Base-by-base conservation (phyloP, 2,329 filamentous ascomycete genomes). In the Fusarium pseudoanthophilum region DNA sequence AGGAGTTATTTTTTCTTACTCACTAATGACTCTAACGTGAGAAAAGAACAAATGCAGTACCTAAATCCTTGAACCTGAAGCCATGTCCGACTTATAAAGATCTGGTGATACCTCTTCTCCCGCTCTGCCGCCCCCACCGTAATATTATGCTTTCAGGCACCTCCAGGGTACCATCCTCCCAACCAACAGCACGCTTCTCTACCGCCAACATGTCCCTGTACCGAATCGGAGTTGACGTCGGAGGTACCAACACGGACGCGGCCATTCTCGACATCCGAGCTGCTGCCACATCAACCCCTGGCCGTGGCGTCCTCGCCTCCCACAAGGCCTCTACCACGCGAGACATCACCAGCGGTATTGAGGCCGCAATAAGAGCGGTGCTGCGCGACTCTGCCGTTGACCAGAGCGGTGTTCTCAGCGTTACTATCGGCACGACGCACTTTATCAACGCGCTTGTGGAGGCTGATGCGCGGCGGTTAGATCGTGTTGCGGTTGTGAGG, bases 381-480 rank as follows among this genome's bases (percentile, higher is more conserved):
- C 75, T 88, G 8, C 68, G 71, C 9, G 79, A 80, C 32, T 83
- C 84, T 2, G 69, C 76, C 0, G 77, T 85, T 51, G 79, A 83
- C 36, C 79, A 82, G 48, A 71, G 71, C 28, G 79, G 81, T 20
- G 82, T 88, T 10, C 75, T 84, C 43, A 85, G 83, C 40, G 85
- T 88, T 18, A 85, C 85, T 6, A 86, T 88, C 69, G 86, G 87
- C 32, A 87, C 85, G 5, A 85, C 84, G 1, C 85, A 86, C 72
- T 87, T 87, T 67, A 84, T 87, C 74, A 87, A 87, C 74, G 85
- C 85, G 0, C 80, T 87, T 11, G 81, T 87, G 16, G 84, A 87
- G 68, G 82, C 82, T 34, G 85, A 87, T 78, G 80, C 80, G 2
- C 75, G 81, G 28, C 78, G 84, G 10, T 79, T 87, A 26, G 81